Evolutionary conservation across 1,284 basidiomycete species (phyloP).

Genomic region (Microbotryum scabiosae): DNA sequence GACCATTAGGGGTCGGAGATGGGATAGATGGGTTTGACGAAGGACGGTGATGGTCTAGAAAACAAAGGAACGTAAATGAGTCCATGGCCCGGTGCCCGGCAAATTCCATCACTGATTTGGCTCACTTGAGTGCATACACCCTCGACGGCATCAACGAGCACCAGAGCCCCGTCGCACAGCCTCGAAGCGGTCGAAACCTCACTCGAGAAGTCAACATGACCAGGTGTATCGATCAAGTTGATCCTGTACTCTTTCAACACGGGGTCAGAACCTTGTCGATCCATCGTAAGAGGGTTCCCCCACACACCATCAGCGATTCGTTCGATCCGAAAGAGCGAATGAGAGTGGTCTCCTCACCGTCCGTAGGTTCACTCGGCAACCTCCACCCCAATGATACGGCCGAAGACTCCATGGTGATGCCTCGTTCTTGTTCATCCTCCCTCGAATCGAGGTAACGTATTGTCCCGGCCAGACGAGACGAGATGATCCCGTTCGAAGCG

Average conservation of each 20-base stretch:
- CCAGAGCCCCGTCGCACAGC: constrained; percentile 88
- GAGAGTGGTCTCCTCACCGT: neutral
- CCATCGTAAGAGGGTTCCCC: neutral
- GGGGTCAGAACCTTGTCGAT: constrained; percentile 44
- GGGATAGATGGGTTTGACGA: constrained; percentile 88
- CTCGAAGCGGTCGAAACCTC: constrained; percentile 93
- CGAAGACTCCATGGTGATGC: constrained; percentile 98
- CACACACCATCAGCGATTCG: neutral
- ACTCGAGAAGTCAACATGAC: constrained; percentile 96
- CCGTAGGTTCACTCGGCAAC: constrained; percentile 8
- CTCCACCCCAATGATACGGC: constrained; percentile 48
- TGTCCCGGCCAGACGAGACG: constrained; percentile 87
- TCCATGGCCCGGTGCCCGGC: neutral
- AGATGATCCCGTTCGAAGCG: constrained; percentile 97
- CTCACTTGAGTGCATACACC: constrained; percentile 93
- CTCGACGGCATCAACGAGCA: constrained; percentile 96
- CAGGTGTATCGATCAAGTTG: constrained; percentile 97
- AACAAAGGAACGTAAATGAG: neutral
- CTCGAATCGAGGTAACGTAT: constrained; percentile 91
- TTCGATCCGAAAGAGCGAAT: neutral
- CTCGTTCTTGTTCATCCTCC: constrained; percentile 94
- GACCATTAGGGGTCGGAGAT: constrained; percentile 80
- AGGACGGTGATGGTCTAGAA: constrained; percentile 84
- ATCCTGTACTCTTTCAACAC: constrained; percentile 60
- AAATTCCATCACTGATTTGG: constrained; percentile 12